Base-by-base conservation (phyloP, 2,329 filamentous ascomycete genomes). In the Arthrinium puccinioides region DNA sequence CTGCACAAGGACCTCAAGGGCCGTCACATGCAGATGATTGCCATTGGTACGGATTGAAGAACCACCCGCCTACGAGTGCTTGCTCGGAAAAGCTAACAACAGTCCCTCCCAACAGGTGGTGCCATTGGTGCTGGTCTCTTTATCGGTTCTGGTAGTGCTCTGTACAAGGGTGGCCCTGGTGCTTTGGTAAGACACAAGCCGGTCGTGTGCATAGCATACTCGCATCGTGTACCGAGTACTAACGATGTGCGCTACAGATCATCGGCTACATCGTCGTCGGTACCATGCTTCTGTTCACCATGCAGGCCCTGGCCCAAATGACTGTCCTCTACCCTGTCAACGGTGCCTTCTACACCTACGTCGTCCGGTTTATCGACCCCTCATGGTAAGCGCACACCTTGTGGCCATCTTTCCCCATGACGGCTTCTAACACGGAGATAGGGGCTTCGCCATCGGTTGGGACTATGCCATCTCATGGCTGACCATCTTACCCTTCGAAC, bases 281-380 rank as follows among this genome's bases (percentile, higher is more conserved):
- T 41, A 40, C 67, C 47, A 76, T 79, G 69, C 60, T 80, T 47
- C 60, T 79, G 30, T 69, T 74, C 48, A 76, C 72, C 9, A 67
- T 76, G 48, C 72, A 76, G 47, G 74, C 76, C 19, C 61, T 81
- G 33, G 76, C 72, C 31, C 77, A 82, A 59, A 44, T 81, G 40
- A 72, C 75, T 32, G 72, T 79, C 33, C 45, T 70, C 42, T 79
- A 74, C 40, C 77, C 76, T 1, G 68, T 80, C 41, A 76, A 76
- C 41, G 77, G 77, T 31, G 74, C 73, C 43, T 79, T 81, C 57
- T 77, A 72, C 53, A 71, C 69, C n/a, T 79, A 80, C 47, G 66
- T 73, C 30, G 66, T 72, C 36, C 71, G 75, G 34, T 81, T 81
- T 46, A 61, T 80, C 41, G 76, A 79, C 46, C 76, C 76, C 19